Percentiles rank a stretch among this genome's conserved stretches.
These are phyloP conservation scores for Trypanosoma vivax DNA, from an alignment of 208 protist species.

Conservation along the genomic window DNA sequence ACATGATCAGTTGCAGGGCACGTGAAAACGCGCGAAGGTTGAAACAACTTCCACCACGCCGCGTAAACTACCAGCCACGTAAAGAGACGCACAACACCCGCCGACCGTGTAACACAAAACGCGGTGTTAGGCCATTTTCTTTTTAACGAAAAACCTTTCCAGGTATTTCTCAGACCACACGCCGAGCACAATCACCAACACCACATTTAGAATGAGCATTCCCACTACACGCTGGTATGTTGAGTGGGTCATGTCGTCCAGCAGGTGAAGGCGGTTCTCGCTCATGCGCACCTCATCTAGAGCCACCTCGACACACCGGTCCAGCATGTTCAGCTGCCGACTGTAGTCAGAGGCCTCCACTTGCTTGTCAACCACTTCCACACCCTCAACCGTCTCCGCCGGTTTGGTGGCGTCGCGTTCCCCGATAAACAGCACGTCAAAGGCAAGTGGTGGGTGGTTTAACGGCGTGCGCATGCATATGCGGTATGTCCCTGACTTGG, in stretches of 20 bases:
- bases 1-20: too few relatives aligned
- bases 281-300: constrained; percentile 54
- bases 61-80: too few relatives aligned
- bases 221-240: constrained; percentile 43
- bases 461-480: constrained; percentile 53
- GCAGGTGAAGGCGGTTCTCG: constrained; percentile 43
- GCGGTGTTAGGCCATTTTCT: constrained; percentile 44
- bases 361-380: constrained; percentile 64
- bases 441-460: constrained; percentile 44
- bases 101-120: not conserved
- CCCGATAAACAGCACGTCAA: constrained; percentile 59
- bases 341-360: constrained; percentile 49
- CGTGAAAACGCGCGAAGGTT: too few relatives aligned
- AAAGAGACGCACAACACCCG: too few relatives aligned
- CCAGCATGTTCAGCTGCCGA: constrained; percentile 47
- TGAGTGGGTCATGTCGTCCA: constrained; percentile 38
- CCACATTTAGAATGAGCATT: constrained; percentile 44
- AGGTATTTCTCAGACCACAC: constrained; percentile 47
- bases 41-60: too few relatives aligned
- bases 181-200: constrained; percentile 34
- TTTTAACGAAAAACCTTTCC: constrained; percentile 53
- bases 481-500: constrained; percentile 55
- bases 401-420: constrained; percentile 51
- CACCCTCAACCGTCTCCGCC: constrained; percentile 35
- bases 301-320: constrained; percentile 48